Conservation (phyloP, 805 yeast genomes). For the Teunomyces lycoperdinae region DNA sequence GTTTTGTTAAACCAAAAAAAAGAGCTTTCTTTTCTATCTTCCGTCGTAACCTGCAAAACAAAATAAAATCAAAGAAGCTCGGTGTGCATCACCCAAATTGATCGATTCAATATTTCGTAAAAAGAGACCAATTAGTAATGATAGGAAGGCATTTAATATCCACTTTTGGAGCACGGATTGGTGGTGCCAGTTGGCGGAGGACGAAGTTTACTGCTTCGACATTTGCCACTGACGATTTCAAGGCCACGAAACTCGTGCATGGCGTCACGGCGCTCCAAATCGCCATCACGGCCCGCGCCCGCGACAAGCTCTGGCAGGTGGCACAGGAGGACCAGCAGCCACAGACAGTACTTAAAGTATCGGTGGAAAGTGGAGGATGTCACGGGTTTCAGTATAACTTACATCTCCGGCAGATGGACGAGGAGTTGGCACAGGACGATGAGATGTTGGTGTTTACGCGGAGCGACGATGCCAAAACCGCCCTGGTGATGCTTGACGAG, state of each 20-base stretch:
- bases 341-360: conserved; percentile 62
- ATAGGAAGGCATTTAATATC: not conserved
- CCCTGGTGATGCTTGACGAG: conserved; percentile 74
- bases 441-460: conserved; percentile 59
- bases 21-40: not conserved
- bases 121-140: not conserved
- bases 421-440: conserved; percentile 34
- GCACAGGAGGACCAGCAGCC: conserved; percentile 54
- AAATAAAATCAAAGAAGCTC: too few species aligned
- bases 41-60: too few species aligned
- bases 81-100: too few species aligned
- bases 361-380: conserved; percentile 95
- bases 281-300: conserved; percentile 49
- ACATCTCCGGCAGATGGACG: conserved; percentile 48
- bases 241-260: conserved; percentile 29
- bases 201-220: conserved; percentile 4
- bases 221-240: conserved; percentile 24
- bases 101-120: too few species aligned
- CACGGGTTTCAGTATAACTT: conserved; percentile 94
- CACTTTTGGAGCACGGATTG: too few species aligned
- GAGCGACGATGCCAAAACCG: conserved; percentile 43
- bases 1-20: not conserved
- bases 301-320: conserved; percentile 51
- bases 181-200: not conserved
- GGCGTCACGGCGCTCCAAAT: conserved; percentile 38